A percentile compares a stretch with the other conserved stretches of the same genome.
Evolutionary conservation across 306 rosid genomes (phyloP).

Genomic region (Astragalus glycyphyllos): DNA sequence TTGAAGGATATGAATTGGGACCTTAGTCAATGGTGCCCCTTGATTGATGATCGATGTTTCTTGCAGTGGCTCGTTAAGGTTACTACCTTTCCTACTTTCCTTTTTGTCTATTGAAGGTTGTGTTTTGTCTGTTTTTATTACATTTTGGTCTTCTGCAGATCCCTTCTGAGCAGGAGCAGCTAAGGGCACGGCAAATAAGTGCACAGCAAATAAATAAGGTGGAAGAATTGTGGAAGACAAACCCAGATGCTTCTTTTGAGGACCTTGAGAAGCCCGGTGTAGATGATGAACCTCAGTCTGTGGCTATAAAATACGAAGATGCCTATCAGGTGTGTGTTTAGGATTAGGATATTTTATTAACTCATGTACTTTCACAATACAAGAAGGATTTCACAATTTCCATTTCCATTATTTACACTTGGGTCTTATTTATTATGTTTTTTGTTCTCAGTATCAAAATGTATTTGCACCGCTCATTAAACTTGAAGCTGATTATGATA

Average conservation of each 20-base stretch:
- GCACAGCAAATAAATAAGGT: constrained; percentile 99
- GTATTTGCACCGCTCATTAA: constrained; percentile 99
- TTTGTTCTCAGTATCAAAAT: constrained; percentile 86
- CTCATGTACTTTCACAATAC: constrained; percentile 10
- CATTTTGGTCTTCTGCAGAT: constrained; percentile 62
- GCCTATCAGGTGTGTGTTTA: constrained; percentile 91
- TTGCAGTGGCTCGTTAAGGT: constrained; percentile 99
- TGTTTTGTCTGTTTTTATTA: constrained; percentile 19
- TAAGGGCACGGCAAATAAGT: constrained; percentile 99
- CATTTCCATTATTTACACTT: constrained; percentile 15
- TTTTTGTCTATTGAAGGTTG: constrained; percentile 13
- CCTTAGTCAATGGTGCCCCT: constrained; percentile 99
- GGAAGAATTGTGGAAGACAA: constrained; percentile 98
- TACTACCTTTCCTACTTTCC: constrained; percentile 30
- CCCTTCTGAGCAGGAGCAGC: constrained; percentile 98
- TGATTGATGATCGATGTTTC: constrained; percentile 99
- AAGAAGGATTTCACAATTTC: constrained; percentile 23
- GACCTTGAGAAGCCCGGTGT: constrained; percentile 99
- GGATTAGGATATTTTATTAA: constrained; percentile 32
- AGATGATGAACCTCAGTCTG: constrained; percentile 98
- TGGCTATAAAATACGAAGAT: constrained; percentile 94
- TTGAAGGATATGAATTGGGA: constrained; percentile 99
- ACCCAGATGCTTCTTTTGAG: constrained; percentile 98
- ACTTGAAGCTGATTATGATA: constrained; percentile 99
- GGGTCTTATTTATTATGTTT: constrained; percentile 39